Evolutionary conservation across 202 grass and related monocot species (phyloP), one percentile per base, ranked within the genome.

Genomic region (Zizania palustris): DNA sequence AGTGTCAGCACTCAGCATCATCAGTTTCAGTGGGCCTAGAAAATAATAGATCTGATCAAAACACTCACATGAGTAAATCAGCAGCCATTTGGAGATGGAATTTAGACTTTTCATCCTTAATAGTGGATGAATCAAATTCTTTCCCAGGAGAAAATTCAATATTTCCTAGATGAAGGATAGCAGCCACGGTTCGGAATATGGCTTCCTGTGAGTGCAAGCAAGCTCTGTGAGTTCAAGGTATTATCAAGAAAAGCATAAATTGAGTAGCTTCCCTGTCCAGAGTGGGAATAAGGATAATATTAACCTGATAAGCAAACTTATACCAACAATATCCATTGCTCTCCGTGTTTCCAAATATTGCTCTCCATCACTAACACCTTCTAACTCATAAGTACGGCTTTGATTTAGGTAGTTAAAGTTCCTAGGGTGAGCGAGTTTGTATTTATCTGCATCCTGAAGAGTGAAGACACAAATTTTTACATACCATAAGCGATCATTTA

Each of bases 291-390:
- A 68, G 50, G 49, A 41, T 41, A 77, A 34, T 48, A 79, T 33
- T 73, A 91, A 85, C 92, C 88, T 95, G 92, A 82, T 95, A 69
- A 56, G 80, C 16, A 76, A 87, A 74, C 80, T 85, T 64, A 95
- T 89, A 65, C 92, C 88, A 81, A 95, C 89, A 82, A 95, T 95
- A 80, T 95, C 81, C 92, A 95, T 91, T 80, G 92, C 86, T 69
- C 89, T 88, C 44, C 84, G 65, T 39, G 92, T 95, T 83, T 89
- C 84, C 46, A 91, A 61, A 88, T 95, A 95, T 61, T 88, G 49
- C 35, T 91, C 84, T 6, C 70, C 70, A 50, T 83, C 83, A 33
- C 41, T 89, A 45, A 89, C 58, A 34, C 88, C 92, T 82, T 91
- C 69, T 82, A 95, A 67, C 50, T 95, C 92, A 80, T 87, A 89